Conservation (phyloP, 2,329 filamentous ascomycete genomes). For the Ophiostoma perfectum region DNA sequence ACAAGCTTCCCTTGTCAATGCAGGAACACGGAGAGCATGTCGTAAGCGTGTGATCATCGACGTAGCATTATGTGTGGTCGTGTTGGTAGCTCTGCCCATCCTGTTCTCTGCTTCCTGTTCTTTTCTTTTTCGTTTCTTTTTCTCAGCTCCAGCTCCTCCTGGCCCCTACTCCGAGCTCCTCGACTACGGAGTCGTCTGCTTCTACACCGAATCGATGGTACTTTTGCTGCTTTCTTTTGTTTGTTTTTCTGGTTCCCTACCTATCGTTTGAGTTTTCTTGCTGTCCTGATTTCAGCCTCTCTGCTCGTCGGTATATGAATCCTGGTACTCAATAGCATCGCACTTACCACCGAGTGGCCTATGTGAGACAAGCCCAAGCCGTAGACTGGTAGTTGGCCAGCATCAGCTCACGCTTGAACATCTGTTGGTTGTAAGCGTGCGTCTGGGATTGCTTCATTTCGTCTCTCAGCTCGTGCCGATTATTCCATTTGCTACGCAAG, state of each 20-base stretch:
- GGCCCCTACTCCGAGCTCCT: background rate
- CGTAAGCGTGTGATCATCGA: background rate
- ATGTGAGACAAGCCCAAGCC: too few species aligned
- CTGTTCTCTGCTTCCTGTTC: background rate
- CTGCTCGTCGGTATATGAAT: too few species aligned
- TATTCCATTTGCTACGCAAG: background rate
- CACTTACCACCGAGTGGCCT: too few species aligned
- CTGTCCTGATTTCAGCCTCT: too few species aligned
- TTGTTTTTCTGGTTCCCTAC: too few species aligned
- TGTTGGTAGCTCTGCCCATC: background rate
- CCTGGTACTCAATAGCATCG: too few species aligned
- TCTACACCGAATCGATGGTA: background rate
- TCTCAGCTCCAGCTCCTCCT: background rate
- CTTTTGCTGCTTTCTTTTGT: background rate
- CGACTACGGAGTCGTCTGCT: background rate
- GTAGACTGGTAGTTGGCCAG: too few species aligned
- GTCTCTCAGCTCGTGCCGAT: background rate
- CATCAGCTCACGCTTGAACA: too few species aligned
- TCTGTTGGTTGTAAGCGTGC: background rate
- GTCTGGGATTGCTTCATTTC: constrained; percentile 5
- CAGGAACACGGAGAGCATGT: constrained; percentile 2
- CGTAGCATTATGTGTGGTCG: background rate
- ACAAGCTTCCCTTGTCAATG: background rate
- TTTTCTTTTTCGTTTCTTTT: background rate
- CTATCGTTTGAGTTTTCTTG: too few species aligned